These are phyloP conservation scores for Claviceps arundinis DNA, from an alignment of 2,329 filamentous ascomycete species.

Conservation along the genomic window DNA sequence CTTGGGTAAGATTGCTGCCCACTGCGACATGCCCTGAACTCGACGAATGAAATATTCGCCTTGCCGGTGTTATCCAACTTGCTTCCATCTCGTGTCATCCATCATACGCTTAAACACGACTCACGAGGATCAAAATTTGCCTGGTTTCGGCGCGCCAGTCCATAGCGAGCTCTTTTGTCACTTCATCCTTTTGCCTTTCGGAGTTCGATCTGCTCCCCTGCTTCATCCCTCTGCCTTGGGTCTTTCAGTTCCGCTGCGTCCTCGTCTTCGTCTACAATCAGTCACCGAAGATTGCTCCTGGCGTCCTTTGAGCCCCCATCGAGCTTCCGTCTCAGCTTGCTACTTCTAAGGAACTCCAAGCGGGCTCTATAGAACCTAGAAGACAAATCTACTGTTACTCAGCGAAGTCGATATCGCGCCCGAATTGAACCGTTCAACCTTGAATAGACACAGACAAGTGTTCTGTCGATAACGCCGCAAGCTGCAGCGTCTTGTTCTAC, in stretches of 20 bases:
- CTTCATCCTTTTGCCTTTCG: background rate
- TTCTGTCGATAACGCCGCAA: constrained; percentile 7
- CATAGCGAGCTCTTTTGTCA: background rate
- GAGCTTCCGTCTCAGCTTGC: background rate
- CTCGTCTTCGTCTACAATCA: background rate
- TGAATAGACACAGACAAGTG: constrained; percentile 8
- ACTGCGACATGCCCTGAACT: background rate
- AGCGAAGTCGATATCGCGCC: background rate
- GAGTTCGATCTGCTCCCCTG: background rate
- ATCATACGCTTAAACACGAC: background rate
- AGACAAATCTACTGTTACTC: background rate
- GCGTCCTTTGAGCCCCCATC: background rate
- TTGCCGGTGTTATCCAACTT: background rate
- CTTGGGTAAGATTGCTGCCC: background rate
- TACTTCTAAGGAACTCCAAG: background rate
- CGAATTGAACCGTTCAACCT: background rate
- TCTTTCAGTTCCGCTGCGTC: background rate
- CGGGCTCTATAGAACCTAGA: background rate
- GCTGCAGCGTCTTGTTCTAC: constrained; percentile 1
- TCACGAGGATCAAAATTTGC: background rate
- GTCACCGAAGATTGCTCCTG: background rate
- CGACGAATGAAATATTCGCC: background rate
- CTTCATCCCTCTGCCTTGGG: background rate
- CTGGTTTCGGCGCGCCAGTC: background rate
- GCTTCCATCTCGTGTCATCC: background rate